These are phyloP conservation scores for Heliamphora pulchella DNA, from an alignment of 179 eudicot genomes.

Conservation along the genomic window DNA sequence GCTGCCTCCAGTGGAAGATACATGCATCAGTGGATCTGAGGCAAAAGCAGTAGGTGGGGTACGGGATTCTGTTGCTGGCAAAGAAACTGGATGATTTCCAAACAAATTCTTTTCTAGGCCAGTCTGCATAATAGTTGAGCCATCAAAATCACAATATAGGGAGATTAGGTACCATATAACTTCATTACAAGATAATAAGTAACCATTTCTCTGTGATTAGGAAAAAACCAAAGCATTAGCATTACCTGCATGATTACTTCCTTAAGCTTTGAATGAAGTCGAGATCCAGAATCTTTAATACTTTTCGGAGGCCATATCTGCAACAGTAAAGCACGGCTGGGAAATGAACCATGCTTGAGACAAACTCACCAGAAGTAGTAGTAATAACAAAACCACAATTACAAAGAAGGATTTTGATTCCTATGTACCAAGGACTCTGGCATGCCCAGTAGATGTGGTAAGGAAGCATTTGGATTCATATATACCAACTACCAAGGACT, in stretches of 20 bases:
- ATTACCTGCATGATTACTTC: constrained; percentile 83
- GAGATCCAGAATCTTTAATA: constrained; percentile 87
- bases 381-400: constrained; percentile 8
- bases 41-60: constrained; percentile 69
- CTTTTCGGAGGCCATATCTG: constrained; percentile 99
- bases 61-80: constrained; percentile 34
- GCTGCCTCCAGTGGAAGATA: constrained; percentile 26
- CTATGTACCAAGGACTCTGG: neutral
- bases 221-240: neutral
- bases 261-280: constrained; percentile 73
- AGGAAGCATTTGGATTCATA: neutral
- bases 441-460: neutral
- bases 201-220: neutral
- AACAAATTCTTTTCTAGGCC: constrained; percentile 72
- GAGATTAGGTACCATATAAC: neutral
- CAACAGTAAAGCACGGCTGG: constrained; percentile 20
- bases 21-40: constrained; percentile 53
- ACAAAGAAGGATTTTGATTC: neutral
- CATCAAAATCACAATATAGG: neutral
- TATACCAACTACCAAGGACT: neutral
- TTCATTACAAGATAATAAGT: neutral
- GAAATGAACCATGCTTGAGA: neutral
- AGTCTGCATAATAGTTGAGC: constrained; percentile 44
- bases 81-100: constrained; percentile 65
- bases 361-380: neutral